Evolutionary conservation across 2,329 filamentous ascomycete species (phyloP), one percentile per base, ranked within the genome.

Genomic region (Neocatenulostroma microsporum): DNA sequence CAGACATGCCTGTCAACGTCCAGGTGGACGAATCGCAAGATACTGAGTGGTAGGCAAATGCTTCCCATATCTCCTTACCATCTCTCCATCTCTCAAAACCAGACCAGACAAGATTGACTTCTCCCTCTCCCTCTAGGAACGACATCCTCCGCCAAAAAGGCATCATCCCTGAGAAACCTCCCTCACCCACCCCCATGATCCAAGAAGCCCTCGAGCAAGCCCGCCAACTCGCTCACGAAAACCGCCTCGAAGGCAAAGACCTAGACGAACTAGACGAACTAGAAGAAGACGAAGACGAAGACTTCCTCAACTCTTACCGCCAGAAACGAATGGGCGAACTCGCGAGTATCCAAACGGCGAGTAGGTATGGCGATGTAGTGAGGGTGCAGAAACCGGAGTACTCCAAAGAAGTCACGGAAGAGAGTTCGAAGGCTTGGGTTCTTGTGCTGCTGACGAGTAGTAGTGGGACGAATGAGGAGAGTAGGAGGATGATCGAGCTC

Each of bases 81-180:
- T n/a, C 27, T 4, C 12, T 26, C 23, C 8, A 30, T 17, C 14
- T 13, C 13, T 20, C 21, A 9, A 35, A 14, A 10, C 20, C n/a
- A n/a, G n/a, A n/a, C n/a, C n/a, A n/a, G n/a, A n/a, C n/a, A n/a
- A n/a, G n/a, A 8, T 30, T 31, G 27, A 30, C 26, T 15, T 14
- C 10, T 24, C n/a, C n/a, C n/a, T n/a, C n/a, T n/a, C n/a, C n/a
- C n/a, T n/a, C n/a, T 49, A 95, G 88, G 88, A 98, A 98, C 61
- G 91, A 98, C 51, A 98, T 98, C 56, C 79, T 98, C 40, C 84
- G 91, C 51, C 93, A 94, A 62, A 87, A 98, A 69, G 86, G 87
- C 48, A 73, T 98, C 49, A 96, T 98, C 44, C 91, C 91, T n/a
- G 88, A 96, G 61, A 96, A 94, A 60, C 87, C 89, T 0, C 87